Base-by-base conservation (phyloP, 2,329 filamentous ascomycete species). In the Laburnicola sp. region DNA sequence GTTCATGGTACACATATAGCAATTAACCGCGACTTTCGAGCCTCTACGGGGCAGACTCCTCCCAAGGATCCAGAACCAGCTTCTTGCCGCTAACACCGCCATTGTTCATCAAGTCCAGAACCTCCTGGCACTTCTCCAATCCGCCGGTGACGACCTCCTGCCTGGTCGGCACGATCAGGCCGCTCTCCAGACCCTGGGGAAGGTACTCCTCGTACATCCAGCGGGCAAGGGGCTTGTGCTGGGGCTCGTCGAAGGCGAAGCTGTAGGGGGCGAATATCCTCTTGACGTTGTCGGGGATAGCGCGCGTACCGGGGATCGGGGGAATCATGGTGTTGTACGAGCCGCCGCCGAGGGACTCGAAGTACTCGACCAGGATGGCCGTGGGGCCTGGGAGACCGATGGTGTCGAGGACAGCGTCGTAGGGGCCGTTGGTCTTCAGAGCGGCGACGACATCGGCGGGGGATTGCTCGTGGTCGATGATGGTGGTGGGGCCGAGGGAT, bases 401-500 rank as follows among this genome's bases (percentile, higher is more conserved):
- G 2, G 60, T 56, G 48, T 70, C 67, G 4, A 69, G 49, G n/a
- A 68, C 53, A 1, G 50, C 26, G 25, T 66, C 56, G 48, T 65
- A 70, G 1, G 67, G 64, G 0, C 67, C 67, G 9, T 59, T 45
- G 2, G 51, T 53, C 9, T 54, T 48, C 21, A 70, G 48, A 1
- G 45, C 51, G 5, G 58, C 38, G 8, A 60, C 16, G 11, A 70
- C 34, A 3, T 38, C 41, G 16, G 44, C 44, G 2, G 23, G 35
- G n/a, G 53, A 26, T 11, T 58, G 51, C 1, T 52, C 60, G 31
- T 70, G 60, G 46, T 70, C 66, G 32, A 70, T 46, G 8, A 68
- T 44, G 3, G 53, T 28, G 4, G 42, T 50, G 2, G 68, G 61
- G 21, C 69, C 68, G 2, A 72, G 55, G 2, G 47, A 46, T 21